phyloP scores from a whole-genome alignment of 2,329 filamentous ascomycete genomes.

The Byssothecium circinans region DNA sequence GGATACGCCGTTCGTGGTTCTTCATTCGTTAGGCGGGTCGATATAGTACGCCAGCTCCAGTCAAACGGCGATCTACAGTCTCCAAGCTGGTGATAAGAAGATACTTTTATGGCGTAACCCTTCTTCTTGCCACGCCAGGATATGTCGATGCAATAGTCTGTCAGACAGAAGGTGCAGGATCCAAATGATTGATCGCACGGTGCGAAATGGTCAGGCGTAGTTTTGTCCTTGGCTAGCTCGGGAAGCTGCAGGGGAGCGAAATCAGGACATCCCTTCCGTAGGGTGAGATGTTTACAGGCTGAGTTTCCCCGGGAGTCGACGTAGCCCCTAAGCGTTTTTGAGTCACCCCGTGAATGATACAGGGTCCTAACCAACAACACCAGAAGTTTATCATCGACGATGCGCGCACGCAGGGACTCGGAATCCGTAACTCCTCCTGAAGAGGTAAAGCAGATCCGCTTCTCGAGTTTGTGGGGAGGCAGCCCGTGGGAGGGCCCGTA shows the following conservation, averaged over 20 bases:
- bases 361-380: conserved; percentile 14
- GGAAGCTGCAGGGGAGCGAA: conserved; percentile 13
- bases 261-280: not conserved
- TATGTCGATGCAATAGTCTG: conserved; percentile 22
- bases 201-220: conserved; percentile 7
- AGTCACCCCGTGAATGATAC: conserved; percentile 12
- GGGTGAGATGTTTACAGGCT: conserved; percentile 17
- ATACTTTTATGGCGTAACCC: conserved; percentile 14
- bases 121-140: conserved; percentile 15
- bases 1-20: conserved; percentile 7
- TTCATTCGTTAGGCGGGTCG: not conserved
- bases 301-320: conserved; percentile 5
- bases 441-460: not conserved
- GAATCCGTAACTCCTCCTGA: conserved; percentile 2
- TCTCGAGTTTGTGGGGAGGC: conserved; percentile 11
- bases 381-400: conserved; percentile 21
- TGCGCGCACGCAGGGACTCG: conserved; percentile 14
- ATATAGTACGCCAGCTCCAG: conserved; percentile 17
- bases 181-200: conserved; percentile 14
- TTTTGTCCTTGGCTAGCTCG: conserved; percentile 14
- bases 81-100: conserved; percentile 17
- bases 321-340: conserved; percentile 10
- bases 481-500: conserved; percentile 20
- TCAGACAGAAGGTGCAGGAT: conserved; percentile 21
- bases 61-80: conserved; percentile 21